Percentiles rank a stretch among this genome's conserved stretches.
These are phyloP conservation scores for Cryphonectria radicalis DNA, from an alignment of 2,329 filamentous ascomycete genomes.

Conservation along the genomic window DNA sequence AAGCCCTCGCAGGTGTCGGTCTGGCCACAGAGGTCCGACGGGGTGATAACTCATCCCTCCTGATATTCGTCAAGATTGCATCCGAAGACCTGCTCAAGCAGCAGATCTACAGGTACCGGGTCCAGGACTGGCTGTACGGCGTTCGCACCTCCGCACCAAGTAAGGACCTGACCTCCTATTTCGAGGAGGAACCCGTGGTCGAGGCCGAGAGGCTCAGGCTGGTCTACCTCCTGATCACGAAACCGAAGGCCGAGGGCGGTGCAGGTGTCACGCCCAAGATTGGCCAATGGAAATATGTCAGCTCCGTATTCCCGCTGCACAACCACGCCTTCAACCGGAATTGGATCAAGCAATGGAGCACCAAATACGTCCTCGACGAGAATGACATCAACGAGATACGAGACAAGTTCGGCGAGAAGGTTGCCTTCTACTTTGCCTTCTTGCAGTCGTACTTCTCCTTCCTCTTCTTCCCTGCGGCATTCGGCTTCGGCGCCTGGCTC, in stretches of 20 bases:
- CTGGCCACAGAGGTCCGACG: constrained; percentile 85
- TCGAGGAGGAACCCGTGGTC: constrained; percentile 76
- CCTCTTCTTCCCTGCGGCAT: constrained; percentile 77
- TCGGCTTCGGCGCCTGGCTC: constrained; percentile 78
- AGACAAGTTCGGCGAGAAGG: constrained; percentile 77
- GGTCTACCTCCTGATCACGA: constrained; percentile 83
- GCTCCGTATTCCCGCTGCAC: constrained; percentile 78
- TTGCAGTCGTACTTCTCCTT: constrained; percentile 89
- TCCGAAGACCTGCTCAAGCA: constrained; percentile 75
- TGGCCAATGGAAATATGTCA: constrained; percentile 74
- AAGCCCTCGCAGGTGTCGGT: constrained; percentile 77
- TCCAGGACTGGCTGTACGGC: constrained; percentile 93
- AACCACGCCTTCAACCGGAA: constrained; percentile 74
- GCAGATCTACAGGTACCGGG: constrained; percentile 83
- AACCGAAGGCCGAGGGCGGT: constrained; percentile 73
- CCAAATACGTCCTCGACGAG: constrained; percentile 68
- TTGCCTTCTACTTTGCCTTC: constrained; percentile 96
- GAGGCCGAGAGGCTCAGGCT: constrained; percentile 88
- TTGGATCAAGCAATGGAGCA: constrained; percentile 77
- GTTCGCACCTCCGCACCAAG: constrained; percentile 78
- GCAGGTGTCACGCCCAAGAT: constrained; percentile 74
- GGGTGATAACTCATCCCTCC: constrained; percentile 73
- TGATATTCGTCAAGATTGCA: constrained; percentile 82
- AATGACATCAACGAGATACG: constrained; percentile 75
- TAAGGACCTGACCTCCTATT: constrained; percentile 69